Evolutionary conservation across 2,329 filamentous ascomycete genomes (phyloP), one percentile per base, ranked within the genome.

Genomic region (Beauveria sp.): DNA sequence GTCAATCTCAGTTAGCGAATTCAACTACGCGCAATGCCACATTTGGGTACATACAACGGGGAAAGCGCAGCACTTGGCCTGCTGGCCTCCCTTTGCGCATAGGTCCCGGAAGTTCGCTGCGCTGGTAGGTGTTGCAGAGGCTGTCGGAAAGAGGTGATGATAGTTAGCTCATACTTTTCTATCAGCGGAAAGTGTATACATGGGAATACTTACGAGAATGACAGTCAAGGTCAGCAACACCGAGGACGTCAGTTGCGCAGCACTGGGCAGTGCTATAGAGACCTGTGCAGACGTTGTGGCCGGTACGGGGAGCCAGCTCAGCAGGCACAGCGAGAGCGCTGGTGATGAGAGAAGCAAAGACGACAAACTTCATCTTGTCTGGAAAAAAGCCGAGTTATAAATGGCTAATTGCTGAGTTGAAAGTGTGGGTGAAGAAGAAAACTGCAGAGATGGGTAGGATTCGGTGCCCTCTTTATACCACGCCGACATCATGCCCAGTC

Each of bases 41-140:
- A 9, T n/a, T 34, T 1, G 22, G 38, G 20, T 9, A 58, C 56
- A 18, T 43, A 59, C 66, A 28, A 83, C 73, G 31, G 81, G 81
- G 24, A 84, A 60, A 38, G 77, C 67, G 67, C 82, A 84, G 77
- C 82, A 84, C 68, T 77, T 78, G 59, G 80, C 80, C 60, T 75
- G 75, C 71, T 82, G 78, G 63, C 80, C 80, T 12, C 71, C 69
- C 7, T 65, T 70, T 10, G 78, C 58, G 68, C 80, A 83, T 64
- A 75, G 71, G 28, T 71, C 1, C 3, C 12, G 3, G 22, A 57
- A 48, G 28, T 48, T 0, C 0, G 12, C 1, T 12, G 9, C 40
- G 26, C 18, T 3, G 22, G 1, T 2, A 20, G 48, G 43, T 3
- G 18, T n/a, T n/a, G n/a, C n/a, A n/a, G n/a, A n/a, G n/a, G n/a